These are phyloP conservation scores for Cymodocea nodosa DNA, from an alignment of 116 monocot species.

Conservation along the genomic window DNA sequence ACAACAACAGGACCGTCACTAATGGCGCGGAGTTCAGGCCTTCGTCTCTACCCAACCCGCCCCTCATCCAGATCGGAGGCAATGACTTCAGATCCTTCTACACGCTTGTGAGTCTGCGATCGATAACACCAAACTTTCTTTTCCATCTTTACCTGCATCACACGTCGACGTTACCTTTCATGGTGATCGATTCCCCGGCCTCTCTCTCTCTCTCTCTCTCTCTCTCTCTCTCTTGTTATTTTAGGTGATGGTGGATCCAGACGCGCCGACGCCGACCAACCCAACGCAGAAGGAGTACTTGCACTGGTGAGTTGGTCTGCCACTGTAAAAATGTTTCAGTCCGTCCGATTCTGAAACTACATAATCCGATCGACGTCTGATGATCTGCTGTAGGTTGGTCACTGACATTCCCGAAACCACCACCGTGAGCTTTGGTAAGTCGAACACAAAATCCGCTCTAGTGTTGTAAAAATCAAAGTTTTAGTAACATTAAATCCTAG, in stretches of 20 bases:
- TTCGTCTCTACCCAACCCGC: slow-evolving; percentile 1
- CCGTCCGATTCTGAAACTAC: too few relatives aligned
- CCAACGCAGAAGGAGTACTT: slow-evolving; percentile 16
- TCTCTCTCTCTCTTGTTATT: not conserved
- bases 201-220: not conserved
- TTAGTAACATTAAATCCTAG: too few relatives aligned
- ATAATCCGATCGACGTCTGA: too few relatives aligned
- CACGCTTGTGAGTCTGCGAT: slow-evolving; percentile 6
- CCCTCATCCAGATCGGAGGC: slow-evolving; percentile 8
- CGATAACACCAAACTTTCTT: not conserved
- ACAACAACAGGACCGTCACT: not conserved
- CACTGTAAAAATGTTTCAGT: too few relatives aligned
- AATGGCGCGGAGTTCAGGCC: slow-evolving; percentile 8
- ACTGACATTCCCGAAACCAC: slow-evolving; percentile 62
- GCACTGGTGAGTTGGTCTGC: slow-evolving; percentile 10
- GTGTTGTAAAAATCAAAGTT: too few relatives aligned
- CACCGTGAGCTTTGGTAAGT: slow-evolving; percentile 34
- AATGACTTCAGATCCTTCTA: slow-evolving; percentile 9
- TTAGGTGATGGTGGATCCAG: slow-evolving; percentile 31
- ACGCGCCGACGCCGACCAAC: slow-evolving; percentile 24
- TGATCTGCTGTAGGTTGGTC: slow-evolving; percentile 32
- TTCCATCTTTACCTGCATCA: not conserved
- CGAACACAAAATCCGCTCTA: too few relatives aligned
- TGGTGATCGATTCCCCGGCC: too few relatives aligned
- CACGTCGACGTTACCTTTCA: too few relatives aligned